Evolutionary conservation across 2,329 filamentous ascomycete species (phyloP).

Genomic region (Colletotrichum abscissum): DNA sequence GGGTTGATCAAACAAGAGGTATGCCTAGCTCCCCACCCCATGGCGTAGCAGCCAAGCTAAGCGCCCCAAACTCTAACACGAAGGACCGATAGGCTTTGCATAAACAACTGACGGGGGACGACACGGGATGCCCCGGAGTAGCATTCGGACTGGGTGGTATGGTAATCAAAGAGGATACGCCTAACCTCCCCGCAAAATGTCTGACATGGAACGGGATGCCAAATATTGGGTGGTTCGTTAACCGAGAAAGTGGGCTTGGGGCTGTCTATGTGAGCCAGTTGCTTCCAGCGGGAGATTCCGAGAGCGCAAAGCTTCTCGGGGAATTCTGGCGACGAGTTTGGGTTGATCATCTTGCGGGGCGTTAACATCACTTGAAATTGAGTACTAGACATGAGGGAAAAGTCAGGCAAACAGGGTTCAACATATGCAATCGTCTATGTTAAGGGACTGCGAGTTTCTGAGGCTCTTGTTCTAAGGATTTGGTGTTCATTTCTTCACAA

Average conservation of each 20-base stretch:
- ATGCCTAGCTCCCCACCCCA: neutral
- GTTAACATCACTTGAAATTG: no score
- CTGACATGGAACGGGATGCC: conserved; percentile 7
- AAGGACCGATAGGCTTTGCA: neutral
- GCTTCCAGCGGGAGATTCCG: neutral
- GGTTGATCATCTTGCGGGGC: no score
- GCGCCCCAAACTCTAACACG: neutral
- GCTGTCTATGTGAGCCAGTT: neutral
- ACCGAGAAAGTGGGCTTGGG: neutral
- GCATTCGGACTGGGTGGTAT: conserved; percentile 2
- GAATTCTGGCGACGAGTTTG: no score
- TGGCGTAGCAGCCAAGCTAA: neutral
- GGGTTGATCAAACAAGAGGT: conserved; percentile 8
- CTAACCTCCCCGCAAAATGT: neutral
- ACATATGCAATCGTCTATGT: no score
- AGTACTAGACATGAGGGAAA: no score
- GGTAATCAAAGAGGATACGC: neutral
- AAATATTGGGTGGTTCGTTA: conserved; percentile 2
- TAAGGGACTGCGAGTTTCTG: no score
- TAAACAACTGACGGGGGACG: conserved; percentile 6
- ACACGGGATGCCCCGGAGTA: neutral
- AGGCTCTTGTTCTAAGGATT: no score
- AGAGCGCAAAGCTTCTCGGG: neutral
- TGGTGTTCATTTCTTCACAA: no score
- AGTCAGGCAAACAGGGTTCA: no score